Evolutionary conservation across 305 asterid genomes (phyloP).

Genomic region (Andrographis paniculata): DNA sequence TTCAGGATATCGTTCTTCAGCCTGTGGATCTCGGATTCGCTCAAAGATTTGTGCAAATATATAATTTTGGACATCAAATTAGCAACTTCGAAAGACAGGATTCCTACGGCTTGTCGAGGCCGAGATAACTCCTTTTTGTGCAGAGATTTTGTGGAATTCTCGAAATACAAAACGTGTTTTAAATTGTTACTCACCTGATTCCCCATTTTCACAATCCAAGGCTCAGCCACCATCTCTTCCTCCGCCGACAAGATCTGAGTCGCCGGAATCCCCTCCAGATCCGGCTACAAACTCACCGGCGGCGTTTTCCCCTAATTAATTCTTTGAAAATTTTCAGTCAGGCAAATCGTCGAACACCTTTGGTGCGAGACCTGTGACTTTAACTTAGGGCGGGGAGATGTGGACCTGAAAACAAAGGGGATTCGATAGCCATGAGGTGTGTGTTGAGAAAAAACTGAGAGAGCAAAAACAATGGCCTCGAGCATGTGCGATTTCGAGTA

Average conservation of each 20-base stretch:
- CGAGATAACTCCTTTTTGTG: slow-evolving; percentile 26
- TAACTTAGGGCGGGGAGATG: neutral
- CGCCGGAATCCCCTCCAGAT: slow-evolving; percentile 33
- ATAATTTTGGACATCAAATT: slow-evolving; percentile 85
- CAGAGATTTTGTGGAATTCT: slow-evolving; percentile 40
- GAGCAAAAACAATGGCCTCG: slow-evolving; percentile 20
- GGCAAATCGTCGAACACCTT: neutral
- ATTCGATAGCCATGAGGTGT: slow-evolving; percentile 8
- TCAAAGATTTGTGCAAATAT: slow-evolving; percentile 68
- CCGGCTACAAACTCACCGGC: no score
- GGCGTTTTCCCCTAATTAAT: no score
- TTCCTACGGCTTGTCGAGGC: slow-evolving; percentile 52
- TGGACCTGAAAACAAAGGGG: slow-evolving; percentile 10
- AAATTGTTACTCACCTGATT: slow-evolving; percentile 86
- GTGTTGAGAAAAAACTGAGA: slow-evolving; percentile 26
- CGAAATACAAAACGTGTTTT: slow-evolving; percentile 59
- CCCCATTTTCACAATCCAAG: slow-evolving; percentile 78
- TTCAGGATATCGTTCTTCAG: slow-evolving; percentile 76
- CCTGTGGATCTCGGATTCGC: slow-evolving; percentile 44
- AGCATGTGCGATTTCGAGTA: slow-evolving; percentile 1
- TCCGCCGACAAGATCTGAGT: slow-evolving; percentile 22
- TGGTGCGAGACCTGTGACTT: neutral
- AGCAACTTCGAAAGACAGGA: slow-evolving; percentile 90
- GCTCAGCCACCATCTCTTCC: slow-evolving; percentile 83
- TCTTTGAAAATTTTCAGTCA: no score